Evolutionary conservation across 352 stramenopile species (phyloP), one percentile per base, ranked within the genome.

Genomic region (Globisporangium megalacanthum): DNA sequence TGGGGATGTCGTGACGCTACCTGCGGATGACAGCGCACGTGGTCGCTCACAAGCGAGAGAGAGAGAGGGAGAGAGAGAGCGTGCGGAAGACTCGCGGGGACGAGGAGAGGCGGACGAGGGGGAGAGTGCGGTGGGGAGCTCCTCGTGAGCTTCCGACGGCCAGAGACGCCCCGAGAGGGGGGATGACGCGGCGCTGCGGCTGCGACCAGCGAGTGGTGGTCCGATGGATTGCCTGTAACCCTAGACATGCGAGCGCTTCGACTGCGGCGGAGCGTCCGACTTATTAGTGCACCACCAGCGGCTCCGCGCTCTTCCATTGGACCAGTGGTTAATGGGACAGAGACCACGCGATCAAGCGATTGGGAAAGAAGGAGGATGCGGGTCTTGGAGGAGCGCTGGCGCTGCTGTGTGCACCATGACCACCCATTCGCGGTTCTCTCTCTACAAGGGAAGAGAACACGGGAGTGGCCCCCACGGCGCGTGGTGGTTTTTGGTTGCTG

Each of bases 221-320:
- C 70, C 73, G 68, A 77, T 87, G 73, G 77, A 52, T 70, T 50
- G 70, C 66, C 77, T 79, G 61, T 81, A 87, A 87, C 77, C 77
- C 77, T 87, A 87, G 68, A 87, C 77, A 67, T 65, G 22, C 42
- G 41, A 42, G 39, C 39, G 6, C 39, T 45, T 45, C 39, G 8
- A 17, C 39, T 14, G 39, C 39, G 39, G 3, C n/a, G 6, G 13
- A 17, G n/a, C 39, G 6, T 45, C 39, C 39, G 39, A 45, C 39
- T 14, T 17, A 1, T n/a, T 20, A 14, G 39, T 45, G 39, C 39
- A 17, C 13, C 39, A 29, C 8, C 10, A n/a, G 11, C 7, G 5
- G 39, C 11, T 14, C 39, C 3, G 39, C 39, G 39, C 39, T 45
- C n/a, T n/a, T n/a, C 39, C 39, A 17, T 2, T 17, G 39, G 39